phyloP scores from a whole-genome alignment of 306 rosid species.

The Purshia tridentata region DNA sequence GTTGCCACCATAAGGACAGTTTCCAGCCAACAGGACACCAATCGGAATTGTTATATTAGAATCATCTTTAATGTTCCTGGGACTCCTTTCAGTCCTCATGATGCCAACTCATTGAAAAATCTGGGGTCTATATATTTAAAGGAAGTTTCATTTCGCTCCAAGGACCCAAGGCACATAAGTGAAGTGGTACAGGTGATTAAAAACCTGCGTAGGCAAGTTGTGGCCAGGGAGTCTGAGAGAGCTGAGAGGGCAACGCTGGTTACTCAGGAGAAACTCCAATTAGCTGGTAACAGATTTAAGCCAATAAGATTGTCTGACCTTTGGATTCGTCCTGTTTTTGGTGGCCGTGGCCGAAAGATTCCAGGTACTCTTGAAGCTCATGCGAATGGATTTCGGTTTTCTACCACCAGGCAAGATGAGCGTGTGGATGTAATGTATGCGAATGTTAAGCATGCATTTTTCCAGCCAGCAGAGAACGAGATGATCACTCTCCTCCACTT shows the following conservation, averaged over 20 bases:
- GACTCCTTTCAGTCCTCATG: constrained; percentile 84
- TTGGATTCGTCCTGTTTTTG: constrained; percentile 90
- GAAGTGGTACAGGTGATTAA: constrained; percentile 86
- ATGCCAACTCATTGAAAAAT: constrained; percentile 62
- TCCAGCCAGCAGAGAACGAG: constrained; percentile 98
- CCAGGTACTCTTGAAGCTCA: constrained; percentile 93
- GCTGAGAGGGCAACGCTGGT: constrained; percentile 97
- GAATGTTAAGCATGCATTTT: constrained; percentile 87
- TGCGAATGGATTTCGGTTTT: constrained; percentile 82
- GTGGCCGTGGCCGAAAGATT: constrained; percentile 92
- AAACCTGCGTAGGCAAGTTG: constrained; percentile 80
- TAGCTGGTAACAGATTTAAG: constrained; percentile 84
- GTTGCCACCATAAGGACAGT: constrained; percentile 85
- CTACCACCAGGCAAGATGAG: constrained; percentile 83
- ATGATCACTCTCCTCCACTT: constrained; percentile 94
- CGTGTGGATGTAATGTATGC: constrained; percentile 80
- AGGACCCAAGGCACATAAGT: constrained; percentile 81
- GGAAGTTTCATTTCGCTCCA: constrained; percentile 93
- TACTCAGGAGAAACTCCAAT: constrained; percentile 89
- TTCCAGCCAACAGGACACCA: constrained; percentile 68
- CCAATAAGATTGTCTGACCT: constrained; percentile 80
- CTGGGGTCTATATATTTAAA: constrained; percentile 80
- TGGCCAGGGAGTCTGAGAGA: constrained; percentile 89
- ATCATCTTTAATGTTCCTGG: constrained; percentile 88
- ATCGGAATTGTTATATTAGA: constrained; percentile 53